Percentiles rank a stretch among this genome's conserved stretches.
phyloP scores from a whole-genome alignment of 1,284 basidiomycete species.

The Leccinum insolens region DNA sequence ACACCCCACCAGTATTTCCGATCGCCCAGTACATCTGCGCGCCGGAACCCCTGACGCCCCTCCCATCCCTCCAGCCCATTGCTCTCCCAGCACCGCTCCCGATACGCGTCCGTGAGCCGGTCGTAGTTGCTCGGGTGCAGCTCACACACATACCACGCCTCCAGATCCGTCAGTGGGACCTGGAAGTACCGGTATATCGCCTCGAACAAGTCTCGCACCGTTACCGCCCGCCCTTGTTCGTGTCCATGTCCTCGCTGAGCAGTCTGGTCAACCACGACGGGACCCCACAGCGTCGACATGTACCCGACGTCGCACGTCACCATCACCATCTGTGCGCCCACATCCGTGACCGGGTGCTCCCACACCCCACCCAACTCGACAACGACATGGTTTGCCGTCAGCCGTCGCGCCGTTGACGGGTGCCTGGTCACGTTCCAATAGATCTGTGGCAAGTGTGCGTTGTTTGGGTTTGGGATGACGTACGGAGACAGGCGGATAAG shows the following conservation, averaged over 20 bases:
- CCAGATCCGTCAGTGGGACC: conserved; percentile 30
- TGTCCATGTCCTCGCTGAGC: not conserved
- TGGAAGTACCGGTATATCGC: conserved; percentile 41
- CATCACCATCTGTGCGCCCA: conserved; percentile 27
- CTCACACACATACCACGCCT: not conserved
- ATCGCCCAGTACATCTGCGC: conserved; percentile 41
- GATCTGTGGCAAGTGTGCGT: conserved; percentile 19
- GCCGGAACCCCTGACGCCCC: conserved; percentile 36
- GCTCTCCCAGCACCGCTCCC: conserved; percentile 21
- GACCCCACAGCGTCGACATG: conserved; percentile 36
- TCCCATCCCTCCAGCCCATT: conserved; percentile 34
- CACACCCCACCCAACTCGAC: conserved; percentile 6
- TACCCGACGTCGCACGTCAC: conserved; percentile 32
- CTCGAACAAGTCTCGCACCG: conserved; percentile 37
- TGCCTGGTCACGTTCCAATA: not conserved
- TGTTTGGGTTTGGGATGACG: conserved; percentile 40
- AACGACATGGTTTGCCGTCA: not conserved
- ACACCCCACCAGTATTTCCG: conserved; percentile 38
- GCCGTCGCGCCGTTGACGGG: not conserved
- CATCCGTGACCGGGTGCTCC: conserved; percentile 30
- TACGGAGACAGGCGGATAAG: conserved; percentile 35
- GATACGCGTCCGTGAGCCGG: conserved; percentile 31
- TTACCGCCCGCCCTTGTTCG: conserved; percentile 21
- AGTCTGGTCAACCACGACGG: conserved; percentile 32
- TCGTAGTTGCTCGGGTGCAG: not conserved